A percentile compares a stretch with the other conserved stretches of the same genome.
phyloP scores from a whole-genome alignment of 768 basidiomycete genomes.

The Floccularia luteovirens region DNA sequence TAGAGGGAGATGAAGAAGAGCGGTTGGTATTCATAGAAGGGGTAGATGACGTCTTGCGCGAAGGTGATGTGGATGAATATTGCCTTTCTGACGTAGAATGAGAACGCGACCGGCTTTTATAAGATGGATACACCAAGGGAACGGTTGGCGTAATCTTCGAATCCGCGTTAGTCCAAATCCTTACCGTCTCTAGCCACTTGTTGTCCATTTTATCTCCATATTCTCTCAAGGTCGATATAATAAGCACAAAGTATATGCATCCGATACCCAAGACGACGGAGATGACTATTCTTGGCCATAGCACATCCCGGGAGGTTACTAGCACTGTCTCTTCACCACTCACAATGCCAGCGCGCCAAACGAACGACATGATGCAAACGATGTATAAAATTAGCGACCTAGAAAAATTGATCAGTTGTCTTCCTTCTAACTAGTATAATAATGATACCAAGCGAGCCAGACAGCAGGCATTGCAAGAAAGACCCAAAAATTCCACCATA shows the following conservation, averaged over 20 bases:
- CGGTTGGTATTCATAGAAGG: too few species aligned
- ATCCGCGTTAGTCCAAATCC: neutral
- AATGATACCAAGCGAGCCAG: constrained; percentile 48
- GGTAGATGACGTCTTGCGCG: too few species aligned
- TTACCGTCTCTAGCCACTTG: neutral
- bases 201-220: constrained; percentile 16
- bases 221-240: constrained; percentile 40
- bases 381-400: constrained; percentile 57
- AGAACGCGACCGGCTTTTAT: too few species aligned
- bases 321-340: constrained; percentile 14
- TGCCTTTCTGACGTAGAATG: too few species aligned
- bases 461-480: constrained; percentile 51
- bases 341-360: constrained; percentile 51
- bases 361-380: constrained; percentile 45
- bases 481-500: constrained; percentile 57
- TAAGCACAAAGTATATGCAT: constrained; percentile 40
- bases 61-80: too few species aligned
- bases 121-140: too few species aligned
- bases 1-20: too few species aligned
- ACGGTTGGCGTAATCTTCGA: too few species aligned
- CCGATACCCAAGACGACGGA: constrained; percentile 43
- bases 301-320: constrained; percentile 17
- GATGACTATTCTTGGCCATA: constrained; percentile 41
- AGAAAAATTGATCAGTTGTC: constrained; percentile 35
- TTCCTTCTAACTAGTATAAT: constrained; percentile 29